Conservation (phyloP, 129 eudicot genomes). For the Escallonia rubra region DNA sequence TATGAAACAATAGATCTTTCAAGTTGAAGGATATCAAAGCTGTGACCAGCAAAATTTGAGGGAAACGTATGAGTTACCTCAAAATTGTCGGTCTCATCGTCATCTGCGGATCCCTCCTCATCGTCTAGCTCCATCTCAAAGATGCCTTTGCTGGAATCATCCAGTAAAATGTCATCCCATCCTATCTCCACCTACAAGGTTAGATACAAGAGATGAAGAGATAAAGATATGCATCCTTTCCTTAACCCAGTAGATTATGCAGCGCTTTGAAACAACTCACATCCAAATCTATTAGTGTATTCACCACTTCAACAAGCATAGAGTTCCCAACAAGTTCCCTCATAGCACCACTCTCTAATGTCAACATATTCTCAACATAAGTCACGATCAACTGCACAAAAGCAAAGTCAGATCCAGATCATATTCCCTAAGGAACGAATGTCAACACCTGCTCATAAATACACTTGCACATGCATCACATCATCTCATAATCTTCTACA, state of each 20-base stretch:
- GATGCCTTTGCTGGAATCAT: constrained; percentile 74
- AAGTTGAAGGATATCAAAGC: too few relatives aligned
- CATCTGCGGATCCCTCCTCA: constrained; percentile 39
- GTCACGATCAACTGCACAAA: constrained; percentile 52
- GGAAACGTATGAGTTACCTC: constrained; percentile 28
- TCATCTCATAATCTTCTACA: too few relatives aligned
- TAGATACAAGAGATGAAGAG: not conserved
- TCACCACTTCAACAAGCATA: constrained; percentile 64
- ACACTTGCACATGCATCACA: too few relatives aligned
- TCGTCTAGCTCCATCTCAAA: constrained; percentile 89
- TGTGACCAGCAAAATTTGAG: too few relatives aligned
- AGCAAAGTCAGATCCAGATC: not conserved
- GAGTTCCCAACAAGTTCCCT: constrained; percentile 74
- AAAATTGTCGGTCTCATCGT: constrained; percentile 37
- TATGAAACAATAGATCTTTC: too few relatives aligned
- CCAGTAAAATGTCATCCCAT: constrained; percentile 77
- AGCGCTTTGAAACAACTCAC: constrained; percentile 45
- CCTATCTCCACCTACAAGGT: constrained; percentile 67
- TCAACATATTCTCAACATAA: constrained; percentile 81
- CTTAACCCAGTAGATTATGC: not conserved
- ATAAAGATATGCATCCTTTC: not conserved
- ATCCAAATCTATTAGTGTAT: constrained; percentile 78
- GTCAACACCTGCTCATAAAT: too few relatives aligned
- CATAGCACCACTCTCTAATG: constrained; percentile 75
- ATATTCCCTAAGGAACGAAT: not conserved